A percentile compares a stretch with the other conserved stretches of the same genome.
These are phyloP conservation scores for Ophiocordyceps camponoti-floridani DNA, from an alignment of 2,329 filamentous ascomycete genomes.

Conservation along the genomic window DNA sequence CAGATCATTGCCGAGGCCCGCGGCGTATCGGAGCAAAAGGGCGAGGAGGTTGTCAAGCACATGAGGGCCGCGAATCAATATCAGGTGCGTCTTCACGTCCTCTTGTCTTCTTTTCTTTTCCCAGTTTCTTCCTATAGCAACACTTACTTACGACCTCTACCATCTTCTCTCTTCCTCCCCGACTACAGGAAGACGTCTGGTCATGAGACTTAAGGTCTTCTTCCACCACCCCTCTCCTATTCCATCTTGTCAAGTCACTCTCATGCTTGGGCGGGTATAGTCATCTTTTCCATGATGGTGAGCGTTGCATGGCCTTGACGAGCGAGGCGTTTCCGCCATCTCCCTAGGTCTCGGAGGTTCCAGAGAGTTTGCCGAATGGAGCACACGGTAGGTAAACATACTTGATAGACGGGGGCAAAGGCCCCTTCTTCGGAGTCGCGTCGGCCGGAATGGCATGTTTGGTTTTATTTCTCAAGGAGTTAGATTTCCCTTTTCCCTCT, in stretches of 20 bases:
- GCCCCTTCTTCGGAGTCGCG: not conserved
- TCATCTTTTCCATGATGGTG: not conserved
- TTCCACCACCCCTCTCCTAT: not conserved
- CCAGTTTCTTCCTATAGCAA: too few species aligned
- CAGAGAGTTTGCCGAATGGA: not conserved
- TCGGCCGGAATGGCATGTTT: not conserved
- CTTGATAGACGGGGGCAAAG: not conserved
- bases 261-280: not conserved
- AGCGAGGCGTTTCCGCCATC: not conserved
- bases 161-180: not conserved
- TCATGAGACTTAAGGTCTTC: not conserved
- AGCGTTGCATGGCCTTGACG: not conserved
- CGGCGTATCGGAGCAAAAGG: constrained; percentile 68
- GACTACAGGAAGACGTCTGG: not conserved
- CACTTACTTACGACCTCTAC: not conserved
- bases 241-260: not conserved
- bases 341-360: not conserved
- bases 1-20: constrained; percentile 78
- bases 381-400: not conserved
- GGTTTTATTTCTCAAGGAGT: not conserved
- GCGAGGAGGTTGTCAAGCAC: constrained; percentile 88
- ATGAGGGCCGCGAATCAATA: constrained; percentile 94
- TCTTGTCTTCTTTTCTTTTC: not conserved
- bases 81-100: constrained; percentile 44
- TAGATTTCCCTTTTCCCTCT: not conserved